Base-by-base conservation (phyloP, 371 early-diverging fungal species). In the Nosema bombycis region DNA sequence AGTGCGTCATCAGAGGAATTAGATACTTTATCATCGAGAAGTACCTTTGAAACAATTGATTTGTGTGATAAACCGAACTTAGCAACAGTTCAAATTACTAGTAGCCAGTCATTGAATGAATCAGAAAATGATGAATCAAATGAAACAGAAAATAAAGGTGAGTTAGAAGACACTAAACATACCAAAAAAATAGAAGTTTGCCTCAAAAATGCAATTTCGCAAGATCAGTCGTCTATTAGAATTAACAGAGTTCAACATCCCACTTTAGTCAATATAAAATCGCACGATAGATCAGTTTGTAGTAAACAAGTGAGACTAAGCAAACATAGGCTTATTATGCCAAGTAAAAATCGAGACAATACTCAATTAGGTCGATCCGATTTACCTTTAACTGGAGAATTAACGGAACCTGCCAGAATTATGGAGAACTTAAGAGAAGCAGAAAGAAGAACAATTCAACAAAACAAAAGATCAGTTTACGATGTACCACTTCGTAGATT, bases 401-500 rank as follows among this genome's bases (percentile, higher is more conserved):
- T 12, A 12, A 37, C 37, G 36, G 66, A 66, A 3, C 64, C 66
- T 12, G 37, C 21, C 0, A 38, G 24, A 37, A 66, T 37, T 2
- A 23, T 12, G 6, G 46, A 30, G 6, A n/a, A 36, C 6, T 32
- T 75, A 30, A 75, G 33, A n/a, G 75, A 75, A 37, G 67, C 67
- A 3, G 55, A 75, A 38, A 75, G 23, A 58, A 38, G 66, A 55
- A 60, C 75, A 57, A 57, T 60, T 23, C 58, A 58, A 58, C 58
- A 37, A 36, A 67, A 69, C 28, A 55, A 33, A 34, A 57, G 72
- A 58, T n/a, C 56, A 3, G 34, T 4, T 10, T 28, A 28, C 29
- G 69, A 67, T 67, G 24, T 75, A n/a, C 75, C 65, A 24, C 64
- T 64, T 1, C 63, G 67, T 54, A 75, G 56, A 69, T 75, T 75